These are phyloP conservation scores for Naganishia albida DNA, from an alignment of 1,284 basidiomycete species.

Conservation along the genomic window DNA sequence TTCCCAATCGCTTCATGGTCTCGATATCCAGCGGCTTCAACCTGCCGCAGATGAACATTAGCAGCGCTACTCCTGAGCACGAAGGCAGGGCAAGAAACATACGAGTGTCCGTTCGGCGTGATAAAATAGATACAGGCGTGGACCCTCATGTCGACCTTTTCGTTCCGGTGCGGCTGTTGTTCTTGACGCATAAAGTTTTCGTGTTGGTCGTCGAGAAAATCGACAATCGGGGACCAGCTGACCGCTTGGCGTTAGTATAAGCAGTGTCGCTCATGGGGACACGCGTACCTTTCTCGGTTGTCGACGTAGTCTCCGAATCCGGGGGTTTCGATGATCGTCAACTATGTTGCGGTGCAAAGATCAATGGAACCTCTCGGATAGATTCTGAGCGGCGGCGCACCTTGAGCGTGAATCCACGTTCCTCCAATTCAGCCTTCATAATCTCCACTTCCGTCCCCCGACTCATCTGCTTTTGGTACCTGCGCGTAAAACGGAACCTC, in stretches of 20 bases:
- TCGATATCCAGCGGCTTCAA: conserved; percentile 98
- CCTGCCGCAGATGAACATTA: conserved; percentile 54
- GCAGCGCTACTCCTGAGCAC: neutral
- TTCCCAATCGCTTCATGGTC: conserved; percentile 96
- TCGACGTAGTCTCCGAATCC: conserved; percentile 99
- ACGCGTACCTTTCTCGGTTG: conserved; percentile 77
- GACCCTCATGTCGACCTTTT: conserved; percentile 93
- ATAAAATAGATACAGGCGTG: conserved; percentile 99
- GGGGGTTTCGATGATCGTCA: conserved; percentile 97
- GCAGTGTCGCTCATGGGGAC: neutral
- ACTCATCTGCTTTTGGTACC: conserved; percentile 96
- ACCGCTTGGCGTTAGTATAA: conserved; percentile 12
- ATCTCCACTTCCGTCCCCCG: conserved; percentile 98
- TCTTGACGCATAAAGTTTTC: conserved; percentile 99
- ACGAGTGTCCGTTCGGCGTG: conserved; percentile 94
- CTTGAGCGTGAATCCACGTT: conserved; percentile 99
- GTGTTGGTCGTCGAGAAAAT: conserved; percentile 99
- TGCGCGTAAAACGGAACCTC: conserved; percentile 19
- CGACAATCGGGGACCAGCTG: conserved; percentile 93
- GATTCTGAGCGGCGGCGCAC: conserved; percentile 32
- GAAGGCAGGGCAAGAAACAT: conserved; percentile 48
- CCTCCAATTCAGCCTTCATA: conserved; percentile 95
- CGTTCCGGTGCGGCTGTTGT: conserved; percentile 89
- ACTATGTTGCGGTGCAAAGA: conserved; percentile 46
- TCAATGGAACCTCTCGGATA: neutral